Base-by-base conservation (phyloP, 2,329 filamentous ascomycete genomes). In the Aureobasidium sp. region DNA sequence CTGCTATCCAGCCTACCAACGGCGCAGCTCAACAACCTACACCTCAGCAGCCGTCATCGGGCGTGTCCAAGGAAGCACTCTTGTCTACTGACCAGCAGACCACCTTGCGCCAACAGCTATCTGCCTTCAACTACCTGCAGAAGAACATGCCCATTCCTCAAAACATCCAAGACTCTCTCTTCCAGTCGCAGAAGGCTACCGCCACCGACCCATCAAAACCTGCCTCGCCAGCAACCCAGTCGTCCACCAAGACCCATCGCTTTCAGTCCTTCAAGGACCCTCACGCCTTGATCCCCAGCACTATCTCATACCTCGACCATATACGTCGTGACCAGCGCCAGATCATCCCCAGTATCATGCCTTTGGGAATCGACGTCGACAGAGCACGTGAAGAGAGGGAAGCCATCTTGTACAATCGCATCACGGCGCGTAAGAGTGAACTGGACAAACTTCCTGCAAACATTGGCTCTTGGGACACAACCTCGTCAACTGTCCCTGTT, bases 41-140 rank as follows among this genome's bases (percentile, higher is more conserved):
- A 32, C 41, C 36, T 6, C 62, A 68, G 66, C 61, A 62, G 64
- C 37, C 61, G 72, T 72, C 9, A 68, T 69, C 66, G 66, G 67
- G 21, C 25, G 44, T 58, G 13, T 50, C 62, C 6, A 61, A 66
- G 25, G 58, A 66, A 85, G 85, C 64, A 9, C 49, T 64, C 16
- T 92, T 96, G 72, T 87, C 86, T 13, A 82, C 83, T 29, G 89
- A 94, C 61, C 94, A 99, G 72, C 78, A 96, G 49, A 81, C 82
- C 29, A 84, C 90, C 47, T 78, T 99, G 10, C 83, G 90, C 63
- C 87, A 89, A 66, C 94, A 99, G 73, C 96, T 97, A 55, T 82
- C 88, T 68, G 92, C 93, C 0, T 97, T 97, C 76, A 95, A 95
- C 75, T 82, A 91, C 66, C 80, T 99, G 4, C 88, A 90, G 5